Evolutionary conservation across 2,329 filamentous ascomycete species (phyloP).

Genomic region (Dothideomycetidae sp.): DNA sequence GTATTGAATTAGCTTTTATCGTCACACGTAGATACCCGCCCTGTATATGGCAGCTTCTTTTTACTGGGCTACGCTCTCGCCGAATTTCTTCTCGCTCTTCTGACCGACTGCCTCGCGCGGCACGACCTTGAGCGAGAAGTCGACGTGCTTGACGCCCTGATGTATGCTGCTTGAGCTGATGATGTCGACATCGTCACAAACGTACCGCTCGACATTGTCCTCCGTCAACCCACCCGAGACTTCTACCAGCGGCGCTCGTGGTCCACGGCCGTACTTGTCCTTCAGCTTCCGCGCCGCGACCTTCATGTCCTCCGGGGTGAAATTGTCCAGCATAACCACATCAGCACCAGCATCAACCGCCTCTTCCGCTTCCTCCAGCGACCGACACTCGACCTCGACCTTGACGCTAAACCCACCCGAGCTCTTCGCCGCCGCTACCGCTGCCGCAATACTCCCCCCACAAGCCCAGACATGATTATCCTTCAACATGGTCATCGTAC

Average conservation of each 20-base stretch:
- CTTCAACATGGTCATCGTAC: constrained; percentile 94
- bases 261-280: constrained; percentile 56
- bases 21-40: constrained; percentile 1
- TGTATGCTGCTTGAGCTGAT: constrained; percentile 95
- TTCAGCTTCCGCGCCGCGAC: constrained; percentile 62
- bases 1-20: background rate
- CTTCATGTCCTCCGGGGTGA: constrained; percentile 64
- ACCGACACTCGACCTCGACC: constrained; percentile 91
- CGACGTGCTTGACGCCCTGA: constrained; percentile 83
- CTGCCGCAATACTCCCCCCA: constrained; percentile 65
- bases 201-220: constrained; percentile 69
- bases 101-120: constrained; percentile 25
- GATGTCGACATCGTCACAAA: constrained; percentile 77
- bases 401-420: constrained; percentile 84
- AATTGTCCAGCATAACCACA: constrained; percentile 96
- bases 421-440: constrained; percentile 68
- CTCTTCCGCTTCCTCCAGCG: constrained; percentile 75
- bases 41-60: background rate
- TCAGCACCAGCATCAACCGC: constrained; percentile 85
- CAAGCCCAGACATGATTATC: constrained; percentile 96
- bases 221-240: constrained; percentile 81
- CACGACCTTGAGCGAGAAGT: constrained; percentile 87
- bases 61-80: constrained; percentile 2
- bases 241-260: constrained; percentile 64
- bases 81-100: background rate